phyloP scores from a whole-genome alignment of 2,329 filamentous ascomycete species.

The Fusarium annulatum region DNA sequence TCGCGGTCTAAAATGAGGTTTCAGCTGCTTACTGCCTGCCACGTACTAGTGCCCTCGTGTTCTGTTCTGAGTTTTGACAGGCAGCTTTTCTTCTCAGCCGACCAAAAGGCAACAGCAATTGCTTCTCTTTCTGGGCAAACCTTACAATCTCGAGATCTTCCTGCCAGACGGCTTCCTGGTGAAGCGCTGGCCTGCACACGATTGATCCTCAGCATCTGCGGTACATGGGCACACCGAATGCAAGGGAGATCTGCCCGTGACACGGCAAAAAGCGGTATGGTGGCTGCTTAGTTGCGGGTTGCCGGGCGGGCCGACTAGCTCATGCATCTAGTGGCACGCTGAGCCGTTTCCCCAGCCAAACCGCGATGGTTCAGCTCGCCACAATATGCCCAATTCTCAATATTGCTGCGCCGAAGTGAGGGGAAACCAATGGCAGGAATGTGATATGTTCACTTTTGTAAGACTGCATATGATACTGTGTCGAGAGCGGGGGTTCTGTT shows the following conservation, averaged over 20 bases:
- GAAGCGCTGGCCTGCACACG: not conserved
- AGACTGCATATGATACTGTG: not conserved
- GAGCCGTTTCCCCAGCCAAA: not conserved
- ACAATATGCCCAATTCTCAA: not conserved
- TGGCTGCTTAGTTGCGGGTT: not conserved
- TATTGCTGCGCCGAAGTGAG: not conserved
- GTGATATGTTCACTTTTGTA: not conserved
- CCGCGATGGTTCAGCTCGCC: conserved; percentile 2
- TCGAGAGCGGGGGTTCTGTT: not conserved
- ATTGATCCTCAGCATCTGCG: not conserved
- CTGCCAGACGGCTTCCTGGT: not conserved
- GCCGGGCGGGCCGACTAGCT: not conserved
- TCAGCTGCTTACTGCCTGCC: not conserved
- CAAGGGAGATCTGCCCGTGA: not conserved
- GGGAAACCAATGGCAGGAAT: not conserved
- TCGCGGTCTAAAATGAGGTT: not conserved
- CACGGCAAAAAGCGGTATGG: not conserved
- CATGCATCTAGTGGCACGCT: not conserved
- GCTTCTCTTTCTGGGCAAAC: no score
- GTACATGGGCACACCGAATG: not conserved
- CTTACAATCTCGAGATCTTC: not conserved
- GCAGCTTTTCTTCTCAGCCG: not conserved
- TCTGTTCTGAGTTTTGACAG: not conserved
- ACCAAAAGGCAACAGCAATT: not conserved
- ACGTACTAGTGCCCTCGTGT: not conserved